Conservation (phyloP, 768 basidiomycete genomes). For the Leucocoprinus leucothites region DNA sequence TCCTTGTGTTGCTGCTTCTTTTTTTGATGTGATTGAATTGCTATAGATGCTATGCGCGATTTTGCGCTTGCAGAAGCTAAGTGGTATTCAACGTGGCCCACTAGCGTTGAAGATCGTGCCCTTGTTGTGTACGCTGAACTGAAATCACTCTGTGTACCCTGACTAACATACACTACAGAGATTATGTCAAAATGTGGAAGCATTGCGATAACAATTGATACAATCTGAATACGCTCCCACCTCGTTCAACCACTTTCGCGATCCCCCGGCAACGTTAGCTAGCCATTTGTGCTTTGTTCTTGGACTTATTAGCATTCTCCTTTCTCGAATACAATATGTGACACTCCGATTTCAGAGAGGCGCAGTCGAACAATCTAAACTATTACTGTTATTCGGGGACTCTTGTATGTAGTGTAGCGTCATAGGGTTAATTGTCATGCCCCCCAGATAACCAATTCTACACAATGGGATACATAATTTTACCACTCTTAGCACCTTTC, state of each 20-base stretch:
- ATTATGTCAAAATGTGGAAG: conserved; percentile 60
- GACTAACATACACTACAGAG: conserved; percentile 23
- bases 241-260: background rate
- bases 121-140: conserved; percentile 60
- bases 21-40: background rate
- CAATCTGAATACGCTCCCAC: background rate
- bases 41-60: conserved; percentile 58
- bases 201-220: conserved; percentile 32
- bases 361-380: too few relatives aligned
- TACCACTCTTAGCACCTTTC: too few relatives aligned
- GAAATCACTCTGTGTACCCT: background rate
- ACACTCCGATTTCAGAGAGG: too few relatives aligned
- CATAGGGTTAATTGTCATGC: too few relatives aligned
- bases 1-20: background rate
- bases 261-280: background rate
- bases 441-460: too few relatives aligned
- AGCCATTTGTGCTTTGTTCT: background rate
- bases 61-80: conserved; percentile 53
- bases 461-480: too few relatives aligned
- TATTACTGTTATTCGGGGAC: too few relatives aligned
- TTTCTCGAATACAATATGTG: too few relatives aligned
- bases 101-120: conserved; percentile 54
- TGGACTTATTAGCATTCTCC: background rate
- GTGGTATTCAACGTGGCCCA: conserved; percentile 80
- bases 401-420: too few relatives aligned